Percentiles rank a stretch among this genome's conserved stretches.
Evolutionary conservation across 1,139 yeast species (phyloP).

Genomic region (Candida sp.): DNA sequence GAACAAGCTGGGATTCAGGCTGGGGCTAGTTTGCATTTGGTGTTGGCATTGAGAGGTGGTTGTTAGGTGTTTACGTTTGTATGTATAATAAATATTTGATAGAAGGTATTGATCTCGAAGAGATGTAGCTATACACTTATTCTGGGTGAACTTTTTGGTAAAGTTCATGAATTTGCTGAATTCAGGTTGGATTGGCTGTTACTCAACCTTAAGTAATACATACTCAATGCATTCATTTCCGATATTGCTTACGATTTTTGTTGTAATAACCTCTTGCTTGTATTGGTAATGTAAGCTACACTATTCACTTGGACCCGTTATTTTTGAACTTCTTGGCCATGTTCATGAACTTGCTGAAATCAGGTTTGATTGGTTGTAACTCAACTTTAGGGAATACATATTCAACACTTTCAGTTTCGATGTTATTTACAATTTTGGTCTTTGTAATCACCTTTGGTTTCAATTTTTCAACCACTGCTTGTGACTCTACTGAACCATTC

Average conservation of each 20-base stretch:
- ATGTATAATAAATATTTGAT: too few species aligned
- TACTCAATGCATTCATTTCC: conserved; percentile 58
- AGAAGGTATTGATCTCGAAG: too few species aligned
- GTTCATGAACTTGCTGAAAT: conserved; percentile 52
- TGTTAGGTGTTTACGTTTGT: conserved; percentile 4
- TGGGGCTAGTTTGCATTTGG: conserved; percentile 86
- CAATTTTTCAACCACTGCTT: conserved; percentile 36
- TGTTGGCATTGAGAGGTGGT: conserved; percentile 89
- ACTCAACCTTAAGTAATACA: conserved; percentile 62
- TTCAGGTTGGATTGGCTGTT: conserved; percentile 21
- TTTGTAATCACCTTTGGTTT: conserved; percentile 58
- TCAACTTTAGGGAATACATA: conserved; percentile 68
- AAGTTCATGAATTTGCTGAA: conserved; percentile 55
- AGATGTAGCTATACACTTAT: too few species aligned
- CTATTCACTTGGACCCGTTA: not conserved
- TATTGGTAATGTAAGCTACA: conserved; percentile 17
- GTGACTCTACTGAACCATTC: conserved; percentile 52
- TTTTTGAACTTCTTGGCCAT: conserved; percentile 52
- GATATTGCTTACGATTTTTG: conserved; percentile 41
- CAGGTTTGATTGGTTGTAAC: conserved; percentile 22
- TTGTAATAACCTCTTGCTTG: conserved; percentile 57
- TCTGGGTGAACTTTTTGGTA: conserved; percentile 45
- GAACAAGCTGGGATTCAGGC: conserved; percentile 63
- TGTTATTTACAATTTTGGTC: conserved; percentile 40
- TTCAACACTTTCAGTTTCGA: conserved; percentile 55